These are phyloP conservation scores for Psidium guajava DNA, from an alignment of 345 rosid species.

Conservation along the genomic window DNA sequence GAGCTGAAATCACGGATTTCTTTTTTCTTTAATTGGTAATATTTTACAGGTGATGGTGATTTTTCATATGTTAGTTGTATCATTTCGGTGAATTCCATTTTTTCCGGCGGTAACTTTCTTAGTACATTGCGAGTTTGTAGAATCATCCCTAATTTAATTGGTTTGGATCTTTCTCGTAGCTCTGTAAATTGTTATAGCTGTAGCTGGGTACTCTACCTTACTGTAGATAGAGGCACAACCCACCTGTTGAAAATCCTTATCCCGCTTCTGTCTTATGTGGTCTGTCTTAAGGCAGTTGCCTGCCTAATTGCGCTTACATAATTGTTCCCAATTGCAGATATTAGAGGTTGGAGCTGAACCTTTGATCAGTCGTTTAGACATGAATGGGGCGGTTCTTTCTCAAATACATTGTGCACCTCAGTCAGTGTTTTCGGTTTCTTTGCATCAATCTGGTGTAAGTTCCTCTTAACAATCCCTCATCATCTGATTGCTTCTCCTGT, in stretches of 20 bases:
- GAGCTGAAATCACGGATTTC: neutral
- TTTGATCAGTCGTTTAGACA: constrained; percentile 55
- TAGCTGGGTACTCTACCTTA: neutral
- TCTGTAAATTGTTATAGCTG: neutral
- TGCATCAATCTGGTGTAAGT: constrained; percentile 73
- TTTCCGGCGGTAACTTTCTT: neutral
- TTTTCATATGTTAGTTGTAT: neutral
- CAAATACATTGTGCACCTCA: constrained; percentile 79
- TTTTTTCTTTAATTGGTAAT: neutral
- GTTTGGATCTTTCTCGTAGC: neutral
- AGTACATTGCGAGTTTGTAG: neutral
- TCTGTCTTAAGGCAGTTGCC: neutral
- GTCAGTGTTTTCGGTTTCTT: constrained; percentile 67
- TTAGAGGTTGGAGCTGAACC: constrained; percentile 86
- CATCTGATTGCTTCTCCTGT: neutral
- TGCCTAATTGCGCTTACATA: neutral
- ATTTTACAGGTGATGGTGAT: neutral
- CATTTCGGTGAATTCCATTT: neutral
- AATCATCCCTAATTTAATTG: neutral
- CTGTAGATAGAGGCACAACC: neutral
- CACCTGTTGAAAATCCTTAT: neutral
- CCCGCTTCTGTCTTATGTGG: no score
- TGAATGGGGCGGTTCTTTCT: constrained; percentile 61
- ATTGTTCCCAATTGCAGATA: constrained; percentile 39
- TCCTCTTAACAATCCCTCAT: neutral